Evolutionary conservation across 345 rosid genomes (phyloP), one percentile per base, ranked within the genome.

Genomic region (Noccaea caerulescens): DNA sequence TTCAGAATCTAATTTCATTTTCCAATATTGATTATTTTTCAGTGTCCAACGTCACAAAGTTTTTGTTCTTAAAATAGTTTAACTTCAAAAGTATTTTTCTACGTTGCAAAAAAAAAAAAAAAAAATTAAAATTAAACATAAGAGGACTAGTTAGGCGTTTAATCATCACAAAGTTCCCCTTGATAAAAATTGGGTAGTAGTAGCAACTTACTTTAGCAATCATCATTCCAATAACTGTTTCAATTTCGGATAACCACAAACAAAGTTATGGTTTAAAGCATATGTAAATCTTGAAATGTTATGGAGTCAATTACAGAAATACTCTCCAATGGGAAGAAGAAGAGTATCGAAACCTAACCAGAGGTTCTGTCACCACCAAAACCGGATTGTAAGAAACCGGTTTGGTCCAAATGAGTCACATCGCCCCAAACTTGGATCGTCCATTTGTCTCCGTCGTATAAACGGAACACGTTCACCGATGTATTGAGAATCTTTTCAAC

Each of bases 341-440:
- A 32, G 11, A 30, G 30, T 58, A 14, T 18, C 32, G 0, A 16
- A 32, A 69, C 46, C 77, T 84, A 89, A 68, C 84, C 94, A 65
- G 92, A 87, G 71, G 82, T 81, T 84, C 71, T 76, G 71, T 86
- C 88, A 47, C 96, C 90, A 30, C 96, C 96, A 76, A 92, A 89
- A 66, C 88, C 96, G 10, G 88, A 81, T 43, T 71, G 51, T 44
- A 87, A 73, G 60, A 76, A 81, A 38, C 69, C 81, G 23, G 85
- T 76, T 75, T 69, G 79, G 43, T 79, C 75, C 32, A 90, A 80
- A 82, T 90, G 90, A 41, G 81, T 75, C 54, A 77, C 82, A 80
- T 90, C 90, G 4, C 88, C 88, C 84, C 85, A 81, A 6, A 82
- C 66, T 77, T 82, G 80, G 61, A 84, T 9, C 23, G 64, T 65